Percentiles rank a stretch among this genome's conserved stretches.
phyloP scores from a whole-genome alignment of 1,284 basidiomycete genomes.

The Entoloma clypeatum region DNA sequence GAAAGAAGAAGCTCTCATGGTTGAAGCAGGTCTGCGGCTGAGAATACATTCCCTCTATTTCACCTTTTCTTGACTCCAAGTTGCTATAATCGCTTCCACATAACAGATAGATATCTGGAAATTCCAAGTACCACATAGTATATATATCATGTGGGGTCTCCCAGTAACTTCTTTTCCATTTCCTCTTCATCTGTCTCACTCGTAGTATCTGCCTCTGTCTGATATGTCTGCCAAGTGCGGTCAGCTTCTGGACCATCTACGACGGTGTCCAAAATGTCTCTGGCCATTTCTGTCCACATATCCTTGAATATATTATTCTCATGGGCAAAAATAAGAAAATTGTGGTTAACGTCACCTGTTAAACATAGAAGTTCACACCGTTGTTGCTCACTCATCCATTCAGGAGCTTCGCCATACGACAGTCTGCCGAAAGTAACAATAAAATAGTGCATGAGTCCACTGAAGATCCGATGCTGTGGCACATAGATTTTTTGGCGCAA shows the following conservation, averaged over 20 bases:
- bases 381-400: slow-evolving; percentile 49
- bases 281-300: slow-evolving; percentile 50
- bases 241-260: slow-evolving; percentile 77
- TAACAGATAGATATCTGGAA: no score
- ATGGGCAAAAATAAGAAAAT: slow-evolving; percentile 4
- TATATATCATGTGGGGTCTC: slow-evolving; percentile 17
- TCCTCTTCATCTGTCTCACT: slow-evolving; percentile 44
- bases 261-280: slow-evolving; percentile 66
- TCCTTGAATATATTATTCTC: slow-evolving; percentile 18
- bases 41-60: slow-evolving; percentile 17
- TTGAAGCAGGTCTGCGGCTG: slow-evolving; percentile 22
- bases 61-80: no score
- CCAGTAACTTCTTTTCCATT: slow-evolving; percentile 44
- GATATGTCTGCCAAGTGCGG: slow-evolving; percentile 65
- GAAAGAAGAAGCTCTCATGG: slow-evolving; percentile 41
- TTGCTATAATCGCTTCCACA: no score
- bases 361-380: slow-evolving; percentile 45
- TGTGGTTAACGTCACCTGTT: slow-evolving; percentile 50
- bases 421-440: slow-evolving; percentile 73
- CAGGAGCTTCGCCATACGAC: slow-evolving; percentile 65
- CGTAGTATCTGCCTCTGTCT: slow-evolving; percentile 43
- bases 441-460: slow-evolving; percentile 72
- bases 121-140: slow-evolving; percentile 12
- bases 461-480: slow-evolving; percentile 51
- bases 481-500: slow-evolving; percentile 53